These are phyloP conservation scores for Botrytis hyacinthi DNA, from an alignment of 2,329 filamentous ascomycete genomes.

Conservation along the genomic window DNA sequence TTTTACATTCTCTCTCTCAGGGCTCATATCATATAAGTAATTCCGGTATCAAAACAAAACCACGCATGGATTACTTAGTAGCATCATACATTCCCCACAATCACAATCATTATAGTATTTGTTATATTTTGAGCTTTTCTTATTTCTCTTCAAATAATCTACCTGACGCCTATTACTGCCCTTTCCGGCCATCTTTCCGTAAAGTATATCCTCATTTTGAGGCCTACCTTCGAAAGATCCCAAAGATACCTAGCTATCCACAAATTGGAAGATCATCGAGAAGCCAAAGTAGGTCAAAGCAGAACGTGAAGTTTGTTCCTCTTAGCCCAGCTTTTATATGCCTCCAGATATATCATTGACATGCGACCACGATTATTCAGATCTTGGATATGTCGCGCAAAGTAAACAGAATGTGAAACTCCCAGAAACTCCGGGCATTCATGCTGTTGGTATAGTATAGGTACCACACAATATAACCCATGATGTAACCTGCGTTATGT, in stretches of 20 bases:
- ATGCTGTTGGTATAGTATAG: slow-evolving; percentile 27
- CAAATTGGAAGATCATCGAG: slow-evolving; percentile 8
- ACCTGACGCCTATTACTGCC: slow-evolving; percentile 21
- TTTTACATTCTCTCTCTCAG: not conserved
- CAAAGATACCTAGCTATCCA: slow-evolving; percentile 6
- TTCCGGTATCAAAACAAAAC: not conserved
- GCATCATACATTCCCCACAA: not conserved
- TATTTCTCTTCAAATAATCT: slow-evolving; percentile 19
- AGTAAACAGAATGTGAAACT: slow-evolving; percentile 16
- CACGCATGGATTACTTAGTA: not conserved
- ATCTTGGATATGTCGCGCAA: slow-evolving; percentile 8
- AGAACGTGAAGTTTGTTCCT: slow-evolving; percentile 9
- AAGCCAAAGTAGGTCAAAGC: slow-evolving; percentile 18
- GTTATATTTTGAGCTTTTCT: not conserved
- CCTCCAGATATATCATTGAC: slow-evolving; percentile 16
- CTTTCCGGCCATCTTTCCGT: slow-evolving; percentile 4
- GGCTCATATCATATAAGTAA: not conserved
- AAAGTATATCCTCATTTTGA: slow-evolving; percentile 18
- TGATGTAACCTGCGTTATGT: slow-evolving; percentile 27
- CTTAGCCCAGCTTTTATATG: not conserved
- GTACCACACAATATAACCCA: slow-evolving; percentile 27
- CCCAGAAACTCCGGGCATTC: slow-evolving; percentile 32
- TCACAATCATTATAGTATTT: too few relatives aligned
- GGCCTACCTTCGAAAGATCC: slow-evolving; percentile 1
- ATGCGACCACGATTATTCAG: slow-evolving; percentile 3